These are phyloP conservation scores for Chenopodium album DNA, from an alignment of 148 eudicot genomes.

Conservation along the genomic window DNA sequence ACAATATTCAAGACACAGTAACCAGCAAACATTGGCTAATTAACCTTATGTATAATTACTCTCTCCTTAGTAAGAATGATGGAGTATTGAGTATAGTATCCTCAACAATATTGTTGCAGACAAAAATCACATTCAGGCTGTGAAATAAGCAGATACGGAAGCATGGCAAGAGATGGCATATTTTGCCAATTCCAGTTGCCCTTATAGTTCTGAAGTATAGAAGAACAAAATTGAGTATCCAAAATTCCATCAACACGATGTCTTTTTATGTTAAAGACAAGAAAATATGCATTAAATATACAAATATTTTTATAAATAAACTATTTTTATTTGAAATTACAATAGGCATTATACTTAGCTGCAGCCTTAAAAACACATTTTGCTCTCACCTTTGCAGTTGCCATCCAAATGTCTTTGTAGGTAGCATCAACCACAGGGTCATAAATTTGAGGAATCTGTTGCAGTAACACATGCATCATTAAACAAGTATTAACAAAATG, in stretches of 20 bases:
- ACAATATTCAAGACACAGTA: neutral
- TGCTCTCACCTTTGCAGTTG: constrained; percentile 79
- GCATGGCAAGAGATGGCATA: neutral
- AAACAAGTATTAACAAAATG: neutral
- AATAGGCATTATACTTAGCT: neutral
- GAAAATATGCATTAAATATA: neutral
- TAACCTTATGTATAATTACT: neutral
- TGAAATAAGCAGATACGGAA: neutral
- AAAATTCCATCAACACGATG: neutral
- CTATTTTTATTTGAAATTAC: neutral
- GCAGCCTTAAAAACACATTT: neutral
- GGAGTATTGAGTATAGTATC: neutral
- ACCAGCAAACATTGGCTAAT: neutral
- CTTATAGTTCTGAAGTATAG: neutral
- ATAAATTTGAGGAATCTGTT: constrained; percentile 56
- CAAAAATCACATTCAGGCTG: neutral
- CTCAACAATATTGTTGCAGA: neutral
- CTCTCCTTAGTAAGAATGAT: neutral
- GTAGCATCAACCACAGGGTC: constrained; percentile 91
- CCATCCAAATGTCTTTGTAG: constrained; percentile 97
- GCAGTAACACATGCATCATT: constrained; percentile 10
- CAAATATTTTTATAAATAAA: too few species aligned
- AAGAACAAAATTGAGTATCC: neutral
- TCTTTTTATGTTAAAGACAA: neutral
- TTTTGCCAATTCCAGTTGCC: neutral